Evolutionary conservation across 306 rosid species (phyloP).

Genomic region (Malus orientalis): DNA sequence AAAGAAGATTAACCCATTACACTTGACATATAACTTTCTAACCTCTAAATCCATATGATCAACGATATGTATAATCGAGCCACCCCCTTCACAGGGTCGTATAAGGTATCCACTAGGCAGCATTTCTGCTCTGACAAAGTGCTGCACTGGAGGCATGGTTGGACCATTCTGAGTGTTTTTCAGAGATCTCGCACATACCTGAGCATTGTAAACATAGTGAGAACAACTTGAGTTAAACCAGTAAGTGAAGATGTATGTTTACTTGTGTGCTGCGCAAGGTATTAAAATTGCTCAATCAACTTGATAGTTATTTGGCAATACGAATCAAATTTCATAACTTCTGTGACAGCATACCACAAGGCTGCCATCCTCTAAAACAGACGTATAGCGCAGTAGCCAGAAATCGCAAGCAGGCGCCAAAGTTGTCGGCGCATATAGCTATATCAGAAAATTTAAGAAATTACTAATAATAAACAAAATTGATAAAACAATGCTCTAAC

Average conservation of each 20-base stretch:
- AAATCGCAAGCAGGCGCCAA: slow-evolving; percentile 95
- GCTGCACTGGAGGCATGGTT: slow-evolving; percentile 96
- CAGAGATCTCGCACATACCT: slow-evolving; percentile 93
- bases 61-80: slow-evolving; percentile 91
- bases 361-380: slow-evolving; percentile 93
- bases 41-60: slow-evolving; percentile 97
- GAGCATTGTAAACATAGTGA: slow-evolving; percentile 5
- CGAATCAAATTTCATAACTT: neutral
- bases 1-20: neutral
- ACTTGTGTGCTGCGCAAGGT: neutral
- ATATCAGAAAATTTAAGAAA: slow-evolving; percentile 12
- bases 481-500: neutral
- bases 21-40: neutral
- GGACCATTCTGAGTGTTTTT: slow-evolving; percentile 95
- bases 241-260: neutral
- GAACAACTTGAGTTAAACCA: neutral
- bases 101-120: slow-evolving; percentile 89
- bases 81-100: slow-evolving; percentile 98
- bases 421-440: slow-evolving; percentile 92
- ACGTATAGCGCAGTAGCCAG: slow-evolving; percentile 93
- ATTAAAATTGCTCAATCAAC: neutral
- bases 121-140: slow-evolving; percentile 93
- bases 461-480: neutral
- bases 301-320: neutral
- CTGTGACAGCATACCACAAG: slow-evolving; percentile 57